Percentiles rank a stretch among this genome's conserved stretches.
Evolutionary conservation across 2,329 filamentous ascomycete genomes (phyloP).

Genomic region (Clonostachys solani): DNA sequence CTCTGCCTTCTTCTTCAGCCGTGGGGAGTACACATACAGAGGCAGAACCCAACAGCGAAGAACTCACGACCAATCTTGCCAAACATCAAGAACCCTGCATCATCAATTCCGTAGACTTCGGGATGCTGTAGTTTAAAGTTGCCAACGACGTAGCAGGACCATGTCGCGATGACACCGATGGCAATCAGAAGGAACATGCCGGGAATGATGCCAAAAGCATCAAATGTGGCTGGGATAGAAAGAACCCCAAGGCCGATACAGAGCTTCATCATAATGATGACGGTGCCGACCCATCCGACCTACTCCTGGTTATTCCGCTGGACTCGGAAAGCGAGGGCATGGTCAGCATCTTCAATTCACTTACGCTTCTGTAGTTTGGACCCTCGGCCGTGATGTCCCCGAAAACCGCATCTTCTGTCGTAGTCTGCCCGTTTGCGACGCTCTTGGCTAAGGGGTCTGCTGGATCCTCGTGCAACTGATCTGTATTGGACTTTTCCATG

Average conservation of each 20-base stretch:
- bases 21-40: slow-evolving; percentile 17
- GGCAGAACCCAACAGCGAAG: slow-evolving; percentile 24
- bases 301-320: slow-evolving; percentile 4
- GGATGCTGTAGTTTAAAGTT: slow-evolving; percentile 46
- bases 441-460: too few species aligned
- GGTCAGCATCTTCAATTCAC: slow-evolving; percentile 3
- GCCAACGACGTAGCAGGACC: slow-evolving; percentile 45
- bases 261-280: slow-evolving; percentile 38
- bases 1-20: not conserved
- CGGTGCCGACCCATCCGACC: slow-evolving; percentile 36
- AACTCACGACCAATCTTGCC: slow-evolving; percentile 37
- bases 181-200: slow-evolving; percentile 36
- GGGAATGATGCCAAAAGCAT: slow-evolving; percentile 40
- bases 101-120: slow-evolving; percentile 48
- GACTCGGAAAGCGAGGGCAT: not conserved
- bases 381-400: not conserved
- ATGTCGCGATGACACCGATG: slow-evolving; percentile 37
- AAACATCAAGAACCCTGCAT: slow-evolving; percentile 43
- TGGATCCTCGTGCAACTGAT: too few species aligned
- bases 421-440: too few species aligned
- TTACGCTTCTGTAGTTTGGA: slow-evolving; percentile 3
- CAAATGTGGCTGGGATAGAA: slow-evolving; percentile 39
- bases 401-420: not conserved
- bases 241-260: slow-evolving; percentile 41
- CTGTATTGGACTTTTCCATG: too few species aligned